phyloP scores from a whole-genome alignment of 148 eudicot species.

The Camellia granthamiana region DNA sequence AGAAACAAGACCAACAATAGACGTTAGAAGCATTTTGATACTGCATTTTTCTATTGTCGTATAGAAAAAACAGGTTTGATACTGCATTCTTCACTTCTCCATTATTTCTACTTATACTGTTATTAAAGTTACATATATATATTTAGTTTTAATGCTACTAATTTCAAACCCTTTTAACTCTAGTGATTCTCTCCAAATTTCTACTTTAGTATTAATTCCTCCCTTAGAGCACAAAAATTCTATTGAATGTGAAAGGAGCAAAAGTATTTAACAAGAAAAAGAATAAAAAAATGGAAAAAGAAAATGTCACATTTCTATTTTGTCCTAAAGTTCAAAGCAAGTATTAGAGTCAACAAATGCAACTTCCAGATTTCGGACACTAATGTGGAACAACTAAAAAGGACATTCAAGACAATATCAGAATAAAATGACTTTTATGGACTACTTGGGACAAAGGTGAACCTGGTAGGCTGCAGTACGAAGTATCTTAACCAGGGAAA shows the following conservation, averaged over 20 bases:
- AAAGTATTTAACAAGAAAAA: neutral
- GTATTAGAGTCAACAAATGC: neutral
- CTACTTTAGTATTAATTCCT: neutral
- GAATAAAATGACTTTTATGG: neutral
- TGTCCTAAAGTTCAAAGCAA: neutral
- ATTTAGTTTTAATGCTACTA: too few relatives aligned
- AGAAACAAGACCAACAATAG: neutral
- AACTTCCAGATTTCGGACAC: neutral
- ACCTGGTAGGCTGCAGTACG: conserved; percentile 94
- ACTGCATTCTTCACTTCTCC: neutral
- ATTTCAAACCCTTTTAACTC: too few relatives aligned
- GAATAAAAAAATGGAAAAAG: neutral
- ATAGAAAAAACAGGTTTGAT: neutral
- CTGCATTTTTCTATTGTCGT: neutral
- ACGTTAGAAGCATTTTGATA: neutral
- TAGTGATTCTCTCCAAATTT: too few relatives aligned
- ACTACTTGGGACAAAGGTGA: neutral
- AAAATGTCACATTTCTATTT: neutral
- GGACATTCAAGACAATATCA: neutral
- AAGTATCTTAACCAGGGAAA: conserved; percentile 80
- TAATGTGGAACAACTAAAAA: neutral
- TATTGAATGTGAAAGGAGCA: neutral
- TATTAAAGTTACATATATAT: too few relatives aligned
- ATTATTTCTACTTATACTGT: too few relatives aligned
- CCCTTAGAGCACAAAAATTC: neutral